A percentile compares a stretch with the other conserved stretches of the same genome.
Conservation (phyloP, 1,139 yeast species). For the Lodderomyces orthopsilosis region DNA sequence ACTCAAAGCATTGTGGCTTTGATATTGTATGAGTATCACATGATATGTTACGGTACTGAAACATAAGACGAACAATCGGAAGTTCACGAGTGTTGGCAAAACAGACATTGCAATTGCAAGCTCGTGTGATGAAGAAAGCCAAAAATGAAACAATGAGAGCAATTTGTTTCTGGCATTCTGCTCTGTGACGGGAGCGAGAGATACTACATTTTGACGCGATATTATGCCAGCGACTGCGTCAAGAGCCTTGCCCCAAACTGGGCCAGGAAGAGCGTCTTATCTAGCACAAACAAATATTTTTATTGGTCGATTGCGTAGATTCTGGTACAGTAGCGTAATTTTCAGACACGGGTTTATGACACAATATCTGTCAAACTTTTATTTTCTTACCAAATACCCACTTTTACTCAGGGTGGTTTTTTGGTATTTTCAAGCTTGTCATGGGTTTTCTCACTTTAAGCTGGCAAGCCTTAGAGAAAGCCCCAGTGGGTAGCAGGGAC, state of each 20-base stretch:
- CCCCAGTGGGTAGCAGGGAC: too few relatives aligned
- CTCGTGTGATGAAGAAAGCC: background rate
- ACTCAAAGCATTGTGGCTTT: background rate
- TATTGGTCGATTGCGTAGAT: background rate
- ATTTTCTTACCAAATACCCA: too few relatives aligned
- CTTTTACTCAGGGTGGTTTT: too few relatives aligned
- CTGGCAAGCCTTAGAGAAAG: too few relatives aligned
- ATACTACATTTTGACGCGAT: background rate
- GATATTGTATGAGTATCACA: background rate
- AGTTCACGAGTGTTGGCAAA: background rate
- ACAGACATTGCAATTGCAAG: background rate
- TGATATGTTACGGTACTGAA: too few relatives aligned
- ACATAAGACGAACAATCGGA: background rate
- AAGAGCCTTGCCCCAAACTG: too few relatives aligned
- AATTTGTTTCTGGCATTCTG: background rate
- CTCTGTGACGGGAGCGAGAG: slow-evolving; percentile 1
- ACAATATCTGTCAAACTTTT: background rate
- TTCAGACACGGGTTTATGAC: background rate
- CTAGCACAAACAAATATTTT: background rate
- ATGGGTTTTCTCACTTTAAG: too few relatives aligned
- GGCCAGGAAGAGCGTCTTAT: too few relatives aligned
- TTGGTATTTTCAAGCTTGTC: too few relatives aligned
- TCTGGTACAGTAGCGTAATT: background rate
- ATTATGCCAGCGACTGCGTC: background rate
- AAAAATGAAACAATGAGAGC: background rate